Evolutionary conservation across 495 filamentous ascomycete genomes (phyloP).

Genomic region (Lasiosphaeriaceae sp.): DNA sequence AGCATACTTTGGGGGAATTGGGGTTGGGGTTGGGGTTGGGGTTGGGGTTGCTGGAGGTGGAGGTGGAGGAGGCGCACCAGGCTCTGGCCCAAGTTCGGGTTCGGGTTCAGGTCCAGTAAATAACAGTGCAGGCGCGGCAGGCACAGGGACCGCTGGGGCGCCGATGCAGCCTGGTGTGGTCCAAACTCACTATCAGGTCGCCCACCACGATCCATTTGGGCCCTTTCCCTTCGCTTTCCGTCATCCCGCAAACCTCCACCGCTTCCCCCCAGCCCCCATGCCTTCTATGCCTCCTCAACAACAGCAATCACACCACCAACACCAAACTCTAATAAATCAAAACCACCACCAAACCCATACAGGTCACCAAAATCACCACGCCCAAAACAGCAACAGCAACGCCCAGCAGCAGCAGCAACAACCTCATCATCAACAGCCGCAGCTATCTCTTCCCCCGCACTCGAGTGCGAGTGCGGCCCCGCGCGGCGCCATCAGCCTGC

Average conservation of each 20-base stretch:
- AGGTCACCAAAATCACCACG: background rate
- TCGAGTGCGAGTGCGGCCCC: too few species aligned
- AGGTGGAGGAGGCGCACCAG: background rate
- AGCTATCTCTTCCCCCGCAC: background rate
- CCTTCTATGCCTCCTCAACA: background rate
- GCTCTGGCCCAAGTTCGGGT: background rate
- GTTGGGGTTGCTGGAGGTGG: background rate
- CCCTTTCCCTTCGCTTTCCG: constrained; percentile 4
- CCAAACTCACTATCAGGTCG: background rate
- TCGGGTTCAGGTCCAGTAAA: background rate
- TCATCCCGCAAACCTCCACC: constrained; percentile 1
- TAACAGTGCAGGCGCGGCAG: background rate
- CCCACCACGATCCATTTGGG: constrained; percentile 6
- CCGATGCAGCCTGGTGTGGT: constrained; percentile 2
- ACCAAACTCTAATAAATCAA: too few species aligned
- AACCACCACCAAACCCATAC: background rate
- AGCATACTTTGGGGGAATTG: background rate
- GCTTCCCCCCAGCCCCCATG: background rate
- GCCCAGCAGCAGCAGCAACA: background rate
- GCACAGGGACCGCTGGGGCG: background rate
- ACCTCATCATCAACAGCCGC: background rate
- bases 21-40: too few species aligned
- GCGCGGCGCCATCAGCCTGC: constrained; percentile 1
- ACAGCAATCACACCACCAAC: background rate
- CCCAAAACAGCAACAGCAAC: background rate